Percentiles rank a stretch among this genome's conserved stretches.
phyloP scores from a whole-genome alignment of 1,284 basidiomycete genomes.

The Ganoderma resinaceum region DNA sequence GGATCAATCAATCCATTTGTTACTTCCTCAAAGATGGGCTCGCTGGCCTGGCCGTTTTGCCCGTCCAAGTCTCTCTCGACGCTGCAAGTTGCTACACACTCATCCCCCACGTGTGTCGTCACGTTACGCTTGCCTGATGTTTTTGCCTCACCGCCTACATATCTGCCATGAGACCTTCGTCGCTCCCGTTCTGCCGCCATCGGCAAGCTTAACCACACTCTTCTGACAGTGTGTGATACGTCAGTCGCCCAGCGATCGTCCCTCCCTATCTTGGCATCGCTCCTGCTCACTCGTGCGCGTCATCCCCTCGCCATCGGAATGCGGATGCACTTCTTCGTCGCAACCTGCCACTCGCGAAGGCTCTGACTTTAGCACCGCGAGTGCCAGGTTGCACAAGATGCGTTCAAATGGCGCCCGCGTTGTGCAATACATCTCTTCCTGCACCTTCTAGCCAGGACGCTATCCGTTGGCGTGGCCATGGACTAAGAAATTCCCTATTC shows the following conservation, averaged over 20 bases:
- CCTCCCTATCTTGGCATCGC: not conserved
- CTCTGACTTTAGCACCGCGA: not conserved
- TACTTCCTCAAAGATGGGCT: not conserved
- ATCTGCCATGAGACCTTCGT: slow-evolving; percentile 1
- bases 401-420: slow-evolving; percentile 1
- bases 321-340: not conserved
- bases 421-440: not conserved
- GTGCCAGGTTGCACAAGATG: not conserved
- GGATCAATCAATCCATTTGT: not conserved
- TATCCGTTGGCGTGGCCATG: not conserved
- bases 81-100: not conserved
- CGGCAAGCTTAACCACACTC: slow-evolving; percentile 21
- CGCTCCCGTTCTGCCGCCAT: slow-evolving; percentile 6
- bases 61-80: not conserved
- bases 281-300: not conserved
- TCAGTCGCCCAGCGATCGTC: not conserved
- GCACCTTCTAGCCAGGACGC: not conserved
- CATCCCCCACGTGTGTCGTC: not conserved
- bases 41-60: not conserved
- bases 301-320: not conserved
- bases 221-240: slow-evolving; percentile 9
- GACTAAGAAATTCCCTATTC: not conserved
- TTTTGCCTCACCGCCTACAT: not conserved
- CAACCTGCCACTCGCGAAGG: not conserved
- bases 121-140: not conserved